Percentiles rank a stretch among this genome's conserved stretches.
Conservation (phyloP, 2,329 filamentous ascomycete genomes). For the Trichoderma koningii region DNA sequence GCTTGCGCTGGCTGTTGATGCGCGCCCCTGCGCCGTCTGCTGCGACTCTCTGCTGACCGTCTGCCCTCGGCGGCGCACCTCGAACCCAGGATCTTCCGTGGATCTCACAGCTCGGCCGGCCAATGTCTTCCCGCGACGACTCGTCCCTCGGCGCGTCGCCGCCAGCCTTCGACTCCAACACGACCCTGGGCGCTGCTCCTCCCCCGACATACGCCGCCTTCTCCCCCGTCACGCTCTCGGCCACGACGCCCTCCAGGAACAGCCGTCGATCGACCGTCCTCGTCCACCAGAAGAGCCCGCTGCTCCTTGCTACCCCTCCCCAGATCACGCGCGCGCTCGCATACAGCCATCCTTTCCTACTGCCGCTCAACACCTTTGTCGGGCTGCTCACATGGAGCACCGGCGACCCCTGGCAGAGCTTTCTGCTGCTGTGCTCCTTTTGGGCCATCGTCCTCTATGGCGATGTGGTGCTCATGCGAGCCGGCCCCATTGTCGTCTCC, state of each 20-base stretch:
- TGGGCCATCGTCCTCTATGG: constrained; percentile 88
- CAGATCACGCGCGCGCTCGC: constrained; percentile 92
- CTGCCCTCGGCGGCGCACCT: neutral
- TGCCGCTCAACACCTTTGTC: constrained; percentile 81
- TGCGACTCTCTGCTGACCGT: constrained; percentile 23
- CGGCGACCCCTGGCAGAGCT: constrained; percentile 94
- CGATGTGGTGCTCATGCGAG: constrained; percentile 75
- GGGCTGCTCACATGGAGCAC: constrained; percentile 93
- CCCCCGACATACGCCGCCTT: constrained; percentile 85
- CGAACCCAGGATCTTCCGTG: constrained; percentile 48
- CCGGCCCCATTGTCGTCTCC: constrained; percentile 82
- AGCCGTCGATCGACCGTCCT: constrained; percentile 84
- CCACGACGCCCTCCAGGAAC: constrained; percentile 60
- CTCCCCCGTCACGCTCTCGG: constrained; percentile 77
- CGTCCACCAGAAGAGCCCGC: constrained; percentile 93
- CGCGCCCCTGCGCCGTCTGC: neutral
- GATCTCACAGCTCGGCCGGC: constrained; percentile 50
- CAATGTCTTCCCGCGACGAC: constrained; percentile 46
- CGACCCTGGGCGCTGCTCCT: constrained; percentile 41
- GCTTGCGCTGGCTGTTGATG: constrained; percentile 1
- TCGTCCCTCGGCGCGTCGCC: constrained; percentile 40
- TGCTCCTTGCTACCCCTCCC: constrained; percentile 89
- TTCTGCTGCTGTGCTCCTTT: constrained; percentile 79
- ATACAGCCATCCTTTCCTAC: constrained; percentile 91
- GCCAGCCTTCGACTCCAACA: constrained; percentile 38